phyloP scores from a whole-genome alignment of 345 rosid genomes.

The Aethionema arabicum region DNA sequence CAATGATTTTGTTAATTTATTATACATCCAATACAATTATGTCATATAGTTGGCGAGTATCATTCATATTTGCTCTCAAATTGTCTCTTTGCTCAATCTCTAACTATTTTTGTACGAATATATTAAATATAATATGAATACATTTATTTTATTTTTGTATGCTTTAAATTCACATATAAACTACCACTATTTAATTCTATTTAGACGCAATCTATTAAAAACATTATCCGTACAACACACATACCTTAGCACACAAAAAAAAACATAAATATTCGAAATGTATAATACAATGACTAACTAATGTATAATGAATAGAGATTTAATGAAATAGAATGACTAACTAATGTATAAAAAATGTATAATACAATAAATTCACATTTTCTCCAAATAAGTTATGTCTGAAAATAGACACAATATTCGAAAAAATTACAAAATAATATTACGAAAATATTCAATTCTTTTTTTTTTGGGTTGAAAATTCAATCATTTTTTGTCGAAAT shows the following conservation, averaged over 20 bases:
- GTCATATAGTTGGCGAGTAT: constrained; percentile 26
- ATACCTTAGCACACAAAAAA: constrained; percentile 15
- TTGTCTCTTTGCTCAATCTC: constrained; percentile 14
- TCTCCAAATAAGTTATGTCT: background rate
- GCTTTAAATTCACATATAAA: constrained; percentile 21
- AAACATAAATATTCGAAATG: too few species aligned
- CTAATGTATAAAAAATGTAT: background rate
- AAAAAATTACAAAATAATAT: too few species aligned
- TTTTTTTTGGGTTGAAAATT: background rate
- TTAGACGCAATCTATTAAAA: constrained; percentile 21
- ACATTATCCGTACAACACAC: constrained; percentile 14
- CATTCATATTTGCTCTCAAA: constrained; percentile 17
- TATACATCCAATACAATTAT: background rate
- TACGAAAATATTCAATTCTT: background rate
- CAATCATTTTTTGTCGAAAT: background rate
- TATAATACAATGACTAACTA: too few species aligned
- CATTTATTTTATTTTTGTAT: constrained; percentile 14
- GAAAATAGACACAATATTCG: too few species aligned
- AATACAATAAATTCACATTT: background rate
- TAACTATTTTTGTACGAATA: constrained; percentile 8
- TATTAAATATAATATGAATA: background rate
- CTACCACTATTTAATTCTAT: constrained; percentile 4
- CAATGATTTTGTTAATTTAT: background rate
- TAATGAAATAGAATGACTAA: constrained; percentile 7
- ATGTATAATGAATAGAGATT: background rate